Evolutionary conservation across 192 early-diverging fungal species (phyloP).

Genomic region (Backusella luteola): DNA sequence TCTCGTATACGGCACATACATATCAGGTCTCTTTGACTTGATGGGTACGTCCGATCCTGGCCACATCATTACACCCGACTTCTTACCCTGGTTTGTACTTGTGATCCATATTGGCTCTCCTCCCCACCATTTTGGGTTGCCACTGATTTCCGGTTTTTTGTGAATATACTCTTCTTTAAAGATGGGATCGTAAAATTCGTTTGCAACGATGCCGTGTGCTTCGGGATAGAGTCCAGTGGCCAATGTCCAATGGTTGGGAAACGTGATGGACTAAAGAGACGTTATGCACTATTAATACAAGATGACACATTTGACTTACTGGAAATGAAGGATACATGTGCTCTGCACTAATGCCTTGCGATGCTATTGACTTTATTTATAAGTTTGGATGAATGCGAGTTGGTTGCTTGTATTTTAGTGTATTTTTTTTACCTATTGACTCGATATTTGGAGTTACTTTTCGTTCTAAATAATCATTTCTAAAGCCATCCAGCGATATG

Average conservation of each 20-base stretch:
- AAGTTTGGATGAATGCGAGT: not conserved
- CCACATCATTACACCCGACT: conserved; percentile 86
- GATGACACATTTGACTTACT: conserved; percentile 19
- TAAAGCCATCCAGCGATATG: conserved; percentile 87
- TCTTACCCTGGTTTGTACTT: conserved; percentile 65
- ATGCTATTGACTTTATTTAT: conserved; percentile 26
- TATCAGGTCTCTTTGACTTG: conserved; percentile 56
- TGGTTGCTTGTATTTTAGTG: not conserved
- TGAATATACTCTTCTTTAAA: conserved; percentile 78
- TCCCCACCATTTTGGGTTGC: conserved; percentile 80
- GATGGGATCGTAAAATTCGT: conserved; percentile 75
- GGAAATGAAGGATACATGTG: conserved; percentile 75
- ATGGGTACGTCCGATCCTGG: conserved; percentile 70
- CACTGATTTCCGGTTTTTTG: conserved; percentile 58
- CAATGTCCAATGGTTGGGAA: conserved; percentile 92
- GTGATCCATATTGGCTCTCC: conserved; percentile 94
- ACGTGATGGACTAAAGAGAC: conserved; percentile 62
- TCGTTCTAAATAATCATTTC: conserved; percentile 79
- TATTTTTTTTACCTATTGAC: conserved; percentile 46
- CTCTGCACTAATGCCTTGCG: conserved; percentile 50
- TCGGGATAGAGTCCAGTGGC: conserved; percentile 93
- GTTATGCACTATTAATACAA: no score
- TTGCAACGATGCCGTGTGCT: conserved; percentile 87
- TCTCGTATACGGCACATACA: conserved; percentile 54
- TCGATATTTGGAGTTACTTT: conserved; percentile 67